Evolutionary conservation across 2,329 filamentous ascomycete genomes (phyloP).

Genomic region (Aureobasidium sp.): DNA sequence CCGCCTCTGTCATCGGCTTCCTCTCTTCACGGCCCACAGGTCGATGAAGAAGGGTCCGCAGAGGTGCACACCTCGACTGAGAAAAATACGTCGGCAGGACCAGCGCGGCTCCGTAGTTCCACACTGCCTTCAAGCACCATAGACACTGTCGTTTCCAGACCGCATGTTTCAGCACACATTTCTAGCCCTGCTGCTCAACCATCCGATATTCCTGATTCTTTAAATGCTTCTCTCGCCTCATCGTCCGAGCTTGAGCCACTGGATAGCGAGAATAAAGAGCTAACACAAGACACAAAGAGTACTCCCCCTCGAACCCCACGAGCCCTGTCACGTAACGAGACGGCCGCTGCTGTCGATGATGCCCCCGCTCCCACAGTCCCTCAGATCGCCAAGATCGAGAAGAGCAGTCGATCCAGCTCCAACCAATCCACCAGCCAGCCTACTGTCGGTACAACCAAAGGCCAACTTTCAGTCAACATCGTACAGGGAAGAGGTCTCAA

Average conservation of each 20-base stretch:
- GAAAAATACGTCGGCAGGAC: slow-evolving; percentile 18
- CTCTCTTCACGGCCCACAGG: slow-evolving; percentile 26
- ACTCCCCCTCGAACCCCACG: slow-evolving; percentile 84
- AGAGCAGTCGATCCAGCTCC: slow-evolving; percentile 27
- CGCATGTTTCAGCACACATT: slow-evolving; percentile 58
- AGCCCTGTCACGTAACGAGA: slow-evolving; percentile 55
- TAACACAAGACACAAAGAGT: slow-evolving; percentile 85
- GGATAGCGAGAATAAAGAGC: slow-evolving; percentile 58
- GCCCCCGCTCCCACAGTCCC: slow-evolving; percentile 32
- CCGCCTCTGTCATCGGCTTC: slow-evolving; percentile 34
- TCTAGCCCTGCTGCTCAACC: slow-evolving; percentile 55
- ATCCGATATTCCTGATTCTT: slow-evolving; percentile 35
- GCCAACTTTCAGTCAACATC: slow-evolving; percentile 85
- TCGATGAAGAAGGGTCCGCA: slow-evolving; percentile 18
- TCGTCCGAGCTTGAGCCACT: slow-evolving; percentile 40
- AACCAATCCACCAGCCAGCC: slow-evolving; percentile 29
- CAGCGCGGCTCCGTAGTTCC: slow-evolving; percentile 26
- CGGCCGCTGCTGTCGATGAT: slow-evolving; percentile 17
- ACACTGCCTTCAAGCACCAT: slow-evolving; percentile 44
- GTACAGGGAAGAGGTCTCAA: slow-evolving; percentile 74
- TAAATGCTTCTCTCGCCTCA: slow-evolving; percentile 38
- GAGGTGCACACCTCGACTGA: not conserved
- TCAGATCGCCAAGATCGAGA: slow-evolving; percentile 31
- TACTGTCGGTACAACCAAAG: slow-evolving; percentile 64
- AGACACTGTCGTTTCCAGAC: slow-evolving; percentile 55